Base-by-base conservation (phyloP, 1,284 basidiomycete genomes). In the Leccinum griseonigrum region DNA sequence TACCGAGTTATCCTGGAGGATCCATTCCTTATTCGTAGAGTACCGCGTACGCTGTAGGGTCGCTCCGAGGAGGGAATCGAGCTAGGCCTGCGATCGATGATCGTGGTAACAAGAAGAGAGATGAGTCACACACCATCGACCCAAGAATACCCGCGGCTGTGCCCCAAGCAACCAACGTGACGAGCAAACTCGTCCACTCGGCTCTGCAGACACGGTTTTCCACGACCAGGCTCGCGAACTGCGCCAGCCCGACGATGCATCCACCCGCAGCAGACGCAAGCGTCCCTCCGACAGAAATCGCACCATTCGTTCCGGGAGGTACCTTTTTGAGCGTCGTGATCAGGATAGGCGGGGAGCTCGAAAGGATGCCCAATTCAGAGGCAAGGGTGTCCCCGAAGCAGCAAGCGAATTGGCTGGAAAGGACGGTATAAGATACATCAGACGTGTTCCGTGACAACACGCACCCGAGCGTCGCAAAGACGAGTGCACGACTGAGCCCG, bases 291-390 rank as follows among this genome's bases (percentile, higher is more conserved):
- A 81, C 59, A 1, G 92, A 92, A 64, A 98, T 83, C 1, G 84
- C 96, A 9, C 96, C 96, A 71, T 98, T 98, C 1, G 96, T 97
- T 1, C 96, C 96, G 0, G 90, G 88, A 1, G 95, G 95, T 0
- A 96, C 93, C 0, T 76, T 67, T 60, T 80, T 79, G 54, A 89
- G 74, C 1, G 90, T 94, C 2, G 93, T 93, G 67, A 94, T 84
- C 32, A 95, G 83, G 48, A 85, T 74, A 0, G 95, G 95, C 4
- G 80, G 80, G 4, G 83, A 80, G 16, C 73, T 74, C 18, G 92
- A 89, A 54, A 94, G 82, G 69, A 94, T 95, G 32, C 95, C 95
- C 26, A 97, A 83, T 75, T 94, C 90, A 14, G 90, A 92, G 0
- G 85, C 85, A 10, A 87, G 83, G 0, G 92, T 95, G 70, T 95